A percentile compares a stretch with the other conserved stretches of the same genome.
Conservation (phyloP, 306 rosid species). For the Pyrus bretschneideri region DNA sequence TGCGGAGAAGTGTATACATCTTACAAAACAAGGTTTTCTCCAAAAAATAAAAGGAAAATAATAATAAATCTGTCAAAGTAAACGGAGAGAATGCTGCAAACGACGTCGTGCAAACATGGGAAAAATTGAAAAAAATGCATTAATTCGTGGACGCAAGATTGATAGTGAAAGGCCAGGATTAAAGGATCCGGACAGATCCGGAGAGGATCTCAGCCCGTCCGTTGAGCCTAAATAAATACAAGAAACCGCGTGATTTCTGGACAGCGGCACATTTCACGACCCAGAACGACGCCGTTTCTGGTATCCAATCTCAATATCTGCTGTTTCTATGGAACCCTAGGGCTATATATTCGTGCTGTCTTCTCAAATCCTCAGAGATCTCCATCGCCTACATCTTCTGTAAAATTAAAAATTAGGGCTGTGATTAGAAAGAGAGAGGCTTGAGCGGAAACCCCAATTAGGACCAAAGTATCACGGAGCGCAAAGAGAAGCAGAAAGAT, state of each 20-base stretch:
- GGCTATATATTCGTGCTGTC: not conserved
- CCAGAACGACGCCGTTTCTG: not conserved
- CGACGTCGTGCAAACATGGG: not conserved
- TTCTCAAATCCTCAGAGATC: not conserved
- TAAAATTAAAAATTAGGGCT: conserved; percentile 20
- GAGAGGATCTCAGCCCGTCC: too few species aligned
- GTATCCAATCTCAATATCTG: not conserved
- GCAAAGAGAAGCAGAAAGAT: not conserved
- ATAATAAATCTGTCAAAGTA: too few species aligned
- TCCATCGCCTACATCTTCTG: not conserved
- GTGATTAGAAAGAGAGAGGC: conserved; percentile 86
- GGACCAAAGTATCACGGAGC: not conserved
- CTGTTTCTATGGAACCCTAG: not conserved
- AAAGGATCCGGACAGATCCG: too few species aligned
- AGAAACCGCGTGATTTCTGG: not conserved
- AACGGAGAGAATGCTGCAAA: not conserved
- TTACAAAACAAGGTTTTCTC: not conserved
- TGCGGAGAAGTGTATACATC: not conserved
- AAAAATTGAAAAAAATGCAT: too few species aligned
- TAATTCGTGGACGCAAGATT: too few species aligned
- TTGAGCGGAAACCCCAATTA: conserved; percentile 41
- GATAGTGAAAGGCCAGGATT: too few species aligned
- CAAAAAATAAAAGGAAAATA: not conserved
- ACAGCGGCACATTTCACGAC: not conserved
- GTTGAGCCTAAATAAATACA: not conserved